A percentile compares a stretch with the other conserved stretches of the same genome.
Conservation (phyloP, 1,139 yeast genomes). For the Taphrina flavorubra region DNA sequence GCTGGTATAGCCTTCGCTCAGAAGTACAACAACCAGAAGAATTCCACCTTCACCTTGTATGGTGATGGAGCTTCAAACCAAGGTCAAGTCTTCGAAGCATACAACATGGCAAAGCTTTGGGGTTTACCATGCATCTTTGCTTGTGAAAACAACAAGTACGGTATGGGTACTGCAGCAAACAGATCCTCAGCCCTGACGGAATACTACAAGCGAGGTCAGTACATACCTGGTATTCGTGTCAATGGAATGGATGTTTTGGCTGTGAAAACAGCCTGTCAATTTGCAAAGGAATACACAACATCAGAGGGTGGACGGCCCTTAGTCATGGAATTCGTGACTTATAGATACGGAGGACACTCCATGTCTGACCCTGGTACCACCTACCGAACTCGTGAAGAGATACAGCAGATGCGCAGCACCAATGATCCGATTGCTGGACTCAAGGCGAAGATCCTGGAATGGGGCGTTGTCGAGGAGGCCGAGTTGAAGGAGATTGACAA, state of each 20-base stretch:
- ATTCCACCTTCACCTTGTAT: constrained; percentile 84
- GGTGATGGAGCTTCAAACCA: constrained; percentile 99
- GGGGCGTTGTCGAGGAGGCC: constrained; percentile 85
- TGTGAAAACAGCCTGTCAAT: constrained; percentile 92
- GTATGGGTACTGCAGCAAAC: constrained; percentile 98
- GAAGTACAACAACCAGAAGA: constrained; percentile 82
- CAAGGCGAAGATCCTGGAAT: constrained; percentile 81
- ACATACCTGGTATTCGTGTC: constrained; percentile 96
- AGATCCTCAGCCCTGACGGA: constrained; percentile 97
- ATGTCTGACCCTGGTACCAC: constrained; percentile 43
- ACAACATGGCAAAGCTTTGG: constrained; percentile 99
- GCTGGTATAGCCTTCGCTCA: constrained; percentile 97
- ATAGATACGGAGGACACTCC: constrained; percentile 99
- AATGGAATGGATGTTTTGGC: constrained; percentile 99
- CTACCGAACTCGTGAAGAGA: constrained; percentile 86
- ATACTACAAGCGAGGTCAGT: constrained; percentile 98
- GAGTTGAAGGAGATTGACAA: constrained; percentile 91
- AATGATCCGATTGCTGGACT: constrained; percentile 97
- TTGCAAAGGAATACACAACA: constrained; percentile 94
- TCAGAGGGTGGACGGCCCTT: constrained; percentile 89
- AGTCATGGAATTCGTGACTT: constrained; percentile 94
- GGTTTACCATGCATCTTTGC: constrained; percentile 91
- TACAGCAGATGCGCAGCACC: constrained; percentile 98
- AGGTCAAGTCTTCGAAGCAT: constrained; percentile 97
- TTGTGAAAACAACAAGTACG: constrained; percentile 98